phyloP scores from a whole-genome alignment of 1,284 basidiomycete species.

The Microbotryum silenes-acaulis region DNA sequence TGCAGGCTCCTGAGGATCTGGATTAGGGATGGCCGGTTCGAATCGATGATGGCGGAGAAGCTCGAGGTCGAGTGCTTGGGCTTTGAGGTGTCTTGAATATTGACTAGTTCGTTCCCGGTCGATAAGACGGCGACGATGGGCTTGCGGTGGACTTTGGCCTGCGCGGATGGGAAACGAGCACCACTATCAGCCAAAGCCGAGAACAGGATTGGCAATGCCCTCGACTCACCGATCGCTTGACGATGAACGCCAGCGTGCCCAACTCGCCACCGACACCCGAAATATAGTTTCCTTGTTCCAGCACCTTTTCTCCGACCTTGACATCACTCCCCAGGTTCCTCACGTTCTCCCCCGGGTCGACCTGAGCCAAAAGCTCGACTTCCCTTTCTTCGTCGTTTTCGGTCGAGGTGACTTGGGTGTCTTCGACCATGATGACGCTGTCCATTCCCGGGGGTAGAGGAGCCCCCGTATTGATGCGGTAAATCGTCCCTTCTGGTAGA shows the following conservation, averaged over 20 bases:
- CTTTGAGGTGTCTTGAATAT: constrained; percentile 47
- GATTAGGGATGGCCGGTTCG: constrained; percentile 69
- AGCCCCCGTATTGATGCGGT: constrained; percentile 69
- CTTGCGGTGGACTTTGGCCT: constrained; percentile 61
- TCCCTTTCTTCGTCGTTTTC: constrained; percentile 49
- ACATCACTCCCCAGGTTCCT: constrained; percentile 68
- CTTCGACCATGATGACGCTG: constrained; percentile 83
- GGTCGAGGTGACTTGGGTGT: constrained; percentile 57
- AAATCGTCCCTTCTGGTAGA: constrained; percentile 53
- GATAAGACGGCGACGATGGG: constrained; percentile 71
- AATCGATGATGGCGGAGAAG: constrained; percentile 60
- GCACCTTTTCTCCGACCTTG: constrained; percentile 56
- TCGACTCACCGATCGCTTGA: constrained; percentile 54
- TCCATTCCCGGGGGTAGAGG: constrained; percentile 66
- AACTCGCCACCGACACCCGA: constrained; percentile 67
- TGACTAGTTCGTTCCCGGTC: constrained; percentile 73
- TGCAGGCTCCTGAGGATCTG: constrained; percentile 63
- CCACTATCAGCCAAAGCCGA: not conserved
- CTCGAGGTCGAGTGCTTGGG: not conserved
- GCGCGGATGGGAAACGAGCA: not conserved
- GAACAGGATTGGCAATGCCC: not conserved
- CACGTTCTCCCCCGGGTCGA: constrained; percentile 63
- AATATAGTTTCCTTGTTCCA: constrained; percentile 57
- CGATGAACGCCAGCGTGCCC: constrained; percentile 74
- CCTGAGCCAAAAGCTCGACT: constrained; percentile 58